A percentile compares a stretch with the other conserved stretches of the same genome.
Conservation (phyloP, 345 rosid genomes). For the Aquilaria yunnanensis region DNA sequence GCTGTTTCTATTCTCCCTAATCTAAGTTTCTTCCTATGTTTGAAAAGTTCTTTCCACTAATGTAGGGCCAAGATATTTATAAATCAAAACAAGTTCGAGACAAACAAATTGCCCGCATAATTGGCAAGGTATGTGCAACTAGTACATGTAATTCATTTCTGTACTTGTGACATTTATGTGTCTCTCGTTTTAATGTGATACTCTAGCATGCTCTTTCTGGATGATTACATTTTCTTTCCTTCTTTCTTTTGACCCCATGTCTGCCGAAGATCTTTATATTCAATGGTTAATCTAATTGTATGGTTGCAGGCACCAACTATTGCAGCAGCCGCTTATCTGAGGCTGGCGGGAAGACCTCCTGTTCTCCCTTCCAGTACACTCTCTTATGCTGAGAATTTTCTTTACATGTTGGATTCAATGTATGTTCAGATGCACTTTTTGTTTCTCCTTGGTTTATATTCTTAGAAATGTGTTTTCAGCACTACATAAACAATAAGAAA, state of each 20-base stretch:
- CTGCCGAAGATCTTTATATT: too few species aligned
- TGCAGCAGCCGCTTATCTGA: slow-evolving; percentile 94
- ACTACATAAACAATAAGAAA: too few species aligned
- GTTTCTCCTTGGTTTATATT: too few species aligned
- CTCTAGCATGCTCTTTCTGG: too few species aligned
- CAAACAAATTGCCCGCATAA: slow-evolving; percentile 86
- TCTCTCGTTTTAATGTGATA: too few species aligned
- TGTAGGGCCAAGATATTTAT: slow-evolving; percentile 80
- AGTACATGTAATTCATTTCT: too few species aligned
- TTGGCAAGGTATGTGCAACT: slow-evolving; percentile 67
- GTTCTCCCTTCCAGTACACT: slow-evolving; percentile 89
- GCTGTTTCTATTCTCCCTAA: background rate
- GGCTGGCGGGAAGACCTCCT: slow-evolving; percentile 96
- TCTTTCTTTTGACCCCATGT: too few species aligned
- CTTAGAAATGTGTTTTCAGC: too few species aligned
- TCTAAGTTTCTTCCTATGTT: background rate
- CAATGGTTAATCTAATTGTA: background rate
- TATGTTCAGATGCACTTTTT: slow-evolving; percentile 21
- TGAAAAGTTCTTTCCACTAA: slow-evolving; percentile 3
- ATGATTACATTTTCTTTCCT: too few species aligned
- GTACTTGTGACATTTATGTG: too few species aligned
- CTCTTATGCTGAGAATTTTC: slow-evolving; percentile 91
- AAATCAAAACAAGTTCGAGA: slow-evolving; percentile 81
- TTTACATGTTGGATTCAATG: slow-evolving; percentile 95
- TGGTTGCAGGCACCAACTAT: slow-evolving; percentile 73